Evolutionary conservation across 2,329 filamentous ascomycete species (phyloP), one percentile per base, ranked within the genome.

Genomic region (Aspergillus sojae): DNA sequence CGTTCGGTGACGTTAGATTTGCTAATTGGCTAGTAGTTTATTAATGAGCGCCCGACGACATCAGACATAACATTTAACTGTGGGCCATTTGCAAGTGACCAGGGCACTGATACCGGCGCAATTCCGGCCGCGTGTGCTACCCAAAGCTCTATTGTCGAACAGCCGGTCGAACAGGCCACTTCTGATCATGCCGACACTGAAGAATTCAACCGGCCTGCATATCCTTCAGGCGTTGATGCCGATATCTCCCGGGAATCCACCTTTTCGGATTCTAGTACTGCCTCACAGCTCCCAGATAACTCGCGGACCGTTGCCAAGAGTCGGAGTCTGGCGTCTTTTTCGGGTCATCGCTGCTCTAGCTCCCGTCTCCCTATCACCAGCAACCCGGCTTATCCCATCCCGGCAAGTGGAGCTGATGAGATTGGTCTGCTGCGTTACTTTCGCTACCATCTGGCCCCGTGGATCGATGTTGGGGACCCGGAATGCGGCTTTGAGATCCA

Each of bases 391-490:
- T 52, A 32, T 11, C 54, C 62, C n/a, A 50, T 62, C 7, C 52
- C 54, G 28, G 39, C 55, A 23, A 61, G 21, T 36, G 62, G 57
- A 6, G 66, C 53, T 14, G 65, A 60, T 5, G 70, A 72, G 50
- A 72, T 70, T 12, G 70, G 66, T 43, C 36, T 72, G 2, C 41
- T 72, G 9, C 66, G 70, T 19, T 69, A 72, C 55, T 72, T 72
- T 23, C 67, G 70, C 14, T 72, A 72, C 53, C 56, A 68, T 12
- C 54, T 72, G 21, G 65, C 68, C 28, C 70, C 70, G 16, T 72
- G 70, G 70, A 71, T 72, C 11, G 70, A 72, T 23, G 63, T 63
- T 0, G 70, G 70, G 5, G 70, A 72, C 30, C 68, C 70, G 1
- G 66, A 67, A 30, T 67, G 70, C 32, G 64, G 70, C 0, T 65